These are phyloP conservation scores for Cochliopodium minus DNA, from an alignment of 208 protist genomes.

Conservation along the genomic window DNA sequence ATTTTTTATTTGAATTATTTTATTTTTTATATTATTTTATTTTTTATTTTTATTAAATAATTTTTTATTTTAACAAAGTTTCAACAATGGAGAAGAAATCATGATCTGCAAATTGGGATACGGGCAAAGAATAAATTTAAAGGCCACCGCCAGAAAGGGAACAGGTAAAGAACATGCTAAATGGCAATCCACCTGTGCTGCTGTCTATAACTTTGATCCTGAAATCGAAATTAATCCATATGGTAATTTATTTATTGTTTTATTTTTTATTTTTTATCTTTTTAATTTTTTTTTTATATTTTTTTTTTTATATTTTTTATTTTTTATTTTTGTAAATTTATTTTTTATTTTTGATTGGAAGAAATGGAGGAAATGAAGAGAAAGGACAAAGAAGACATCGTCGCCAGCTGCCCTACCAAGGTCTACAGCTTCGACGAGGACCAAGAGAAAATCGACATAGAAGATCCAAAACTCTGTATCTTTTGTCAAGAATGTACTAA, in stretches of 20 bases:
- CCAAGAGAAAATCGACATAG: slow-evolving; percentile 41
- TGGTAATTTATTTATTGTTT: too few relatives aligned
- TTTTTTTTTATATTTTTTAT: too few relatives aligned
- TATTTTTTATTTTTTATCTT: too few relatives aligned
- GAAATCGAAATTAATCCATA: too few relatives aligned
- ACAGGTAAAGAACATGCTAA: slow-evolving; percentile 95
- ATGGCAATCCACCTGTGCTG: slow-evolving; percentile 52
- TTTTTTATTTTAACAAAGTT: neutral
- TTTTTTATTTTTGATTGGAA: too few relatives aligned
- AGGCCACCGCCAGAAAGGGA: slow-evolving; percentile 64
- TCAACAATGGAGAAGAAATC: slow-evolving; percentile 17
- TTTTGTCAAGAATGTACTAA: slow-evolving; percentile 74
- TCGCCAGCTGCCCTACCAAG: slow-evolving; percentile 57
- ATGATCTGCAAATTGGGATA: slow-evolving; percentile 61
- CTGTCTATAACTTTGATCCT: slow-evolving; percentile 26
- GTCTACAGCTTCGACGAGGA: slow-evolving; percentile 56
- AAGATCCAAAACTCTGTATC: slow-evolving; percentile 52
- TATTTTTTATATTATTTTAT: neutral
- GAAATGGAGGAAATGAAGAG: too few relatives aligned
- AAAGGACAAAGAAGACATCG: slow-evolving; percentile 54
- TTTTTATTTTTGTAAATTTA: too few relatives aligned
- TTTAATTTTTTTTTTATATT: too few relatives aligned
- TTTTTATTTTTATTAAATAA: neutral
- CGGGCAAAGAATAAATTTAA: slow-evolving; percentile 52
- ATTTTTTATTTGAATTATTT: neutral